Evolutionary conservation across 495 filamentous ascomycete genomes (phyloP).

Genomic region (Penicillium egyptiacum): DNA sequence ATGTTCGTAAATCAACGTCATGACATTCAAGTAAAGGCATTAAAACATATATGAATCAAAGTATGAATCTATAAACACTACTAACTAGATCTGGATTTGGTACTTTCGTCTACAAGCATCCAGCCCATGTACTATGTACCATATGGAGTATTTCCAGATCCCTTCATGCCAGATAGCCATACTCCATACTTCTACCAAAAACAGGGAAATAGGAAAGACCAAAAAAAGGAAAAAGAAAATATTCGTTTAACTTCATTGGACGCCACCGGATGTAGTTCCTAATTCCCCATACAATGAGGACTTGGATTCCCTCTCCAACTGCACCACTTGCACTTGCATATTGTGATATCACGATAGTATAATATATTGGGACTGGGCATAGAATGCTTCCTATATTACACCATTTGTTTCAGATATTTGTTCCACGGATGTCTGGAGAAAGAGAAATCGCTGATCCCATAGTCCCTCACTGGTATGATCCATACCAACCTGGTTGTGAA

Average conservation of each 20-base stretch:
- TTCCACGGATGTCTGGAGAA: neutral
- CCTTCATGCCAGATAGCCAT: no score
- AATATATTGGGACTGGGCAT: neutral
- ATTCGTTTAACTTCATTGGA: neutral
- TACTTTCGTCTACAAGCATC: neutral
- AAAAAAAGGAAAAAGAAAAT: no score
- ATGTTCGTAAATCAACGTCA: neutral
- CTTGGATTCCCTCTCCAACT: neutral
- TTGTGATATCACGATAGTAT: neutral
- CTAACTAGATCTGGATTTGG: neutral
- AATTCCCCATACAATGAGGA: slow-evolving; percentile 9
- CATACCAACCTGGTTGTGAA: no score
- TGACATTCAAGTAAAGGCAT: neutral
- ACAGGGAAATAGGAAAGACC: no score
- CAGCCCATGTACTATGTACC: no score
- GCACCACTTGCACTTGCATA: neutral
- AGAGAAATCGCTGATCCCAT: neutral
- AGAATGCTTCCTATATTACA: neutral
- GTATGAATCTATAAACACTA: no score
- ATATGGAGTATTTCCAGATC: no score
- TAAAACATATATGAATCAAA: neutral
- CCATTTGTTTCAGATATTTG: neutral
- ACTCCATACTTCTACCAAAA: no score
- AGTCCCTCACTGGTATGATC: neutral
- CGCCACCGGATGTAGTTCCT: slow-evolving; percentile 2